Percentiles rank a stretch among this genome's conserved stretches.
Evolutionary conservation across 2,329 filamentous ascomycete genomes (phyloP).

Genomic region (Thyridium curvatum): DNA sequence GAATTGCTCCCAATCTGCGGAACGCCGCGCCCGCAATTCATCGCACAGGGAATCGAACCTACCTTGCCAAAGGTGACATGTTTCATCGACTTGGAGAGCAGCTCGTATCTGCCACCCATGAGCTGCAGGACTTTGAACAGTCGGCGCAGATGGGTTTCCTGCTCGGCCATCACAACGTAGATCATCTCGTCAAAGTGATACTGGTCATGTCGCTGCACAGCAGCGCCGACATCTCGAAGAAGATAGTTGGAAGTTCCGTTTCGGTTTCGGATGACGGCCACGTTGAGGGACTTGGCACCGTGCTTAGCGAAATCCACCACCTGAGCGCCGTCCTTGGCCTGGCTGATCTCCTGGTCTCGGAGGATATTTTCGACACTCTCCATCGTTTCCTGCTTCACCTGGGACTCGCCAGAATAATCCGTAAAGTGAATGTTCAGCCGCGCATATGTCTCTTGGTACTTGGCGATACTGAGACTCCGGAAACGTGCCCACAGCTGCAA

Average conservation of each 20-base stretch:
- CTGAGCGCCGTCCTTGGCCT: conserved; percentile 59
- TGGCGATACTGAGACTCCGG: conserved; percentile 50
- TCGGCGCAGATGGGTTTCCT: conserved; percentile 26
- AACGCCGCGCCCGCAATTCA: too few relatives aligned
- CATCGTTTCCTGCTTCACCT: conserved; percentile 44
- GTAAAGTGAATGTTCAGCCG: conserved; percentile 57
- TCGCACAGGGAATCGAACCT: too few relatives aligned
- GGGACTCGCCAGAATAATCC: conserved; percentile 62
- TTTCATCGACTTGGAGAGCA: conserved; percentile 23
- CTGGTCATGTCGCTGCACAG: conserved; percentile 53
- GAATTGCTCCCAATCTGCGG: too few relatives aligned
- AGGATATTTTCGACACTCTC: conserved; percentile 51
- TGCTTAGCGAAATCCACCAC: conserved; percentile 67
- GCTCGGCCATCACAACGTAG: conserved; percentile 29
- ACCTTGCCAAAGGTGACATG: conserved; percentile 40
- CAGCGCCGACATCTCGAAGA: conserved; percentile 63
- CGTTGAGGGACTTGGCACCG: conserved; percentile 54
- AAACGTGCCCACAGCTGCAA: conserved; percentile 52
- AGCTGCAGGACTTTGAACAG: conserved; percentile 26
- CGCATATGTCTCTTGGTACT: conserved; percentile 52
- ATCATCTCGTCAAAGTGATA: conserved; percentile 30
- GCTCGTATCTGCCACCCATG: conserved; percentile 23
- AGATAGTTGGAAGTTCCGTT: conserved; percentile 60
- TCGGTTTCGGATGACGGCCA: conserved; percentile 59
- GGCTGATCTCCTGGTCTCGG: conserved; percentile 52